Conservation (phyloP, 257 asterid species). For the Thymus quinquecostatus region DNA sequence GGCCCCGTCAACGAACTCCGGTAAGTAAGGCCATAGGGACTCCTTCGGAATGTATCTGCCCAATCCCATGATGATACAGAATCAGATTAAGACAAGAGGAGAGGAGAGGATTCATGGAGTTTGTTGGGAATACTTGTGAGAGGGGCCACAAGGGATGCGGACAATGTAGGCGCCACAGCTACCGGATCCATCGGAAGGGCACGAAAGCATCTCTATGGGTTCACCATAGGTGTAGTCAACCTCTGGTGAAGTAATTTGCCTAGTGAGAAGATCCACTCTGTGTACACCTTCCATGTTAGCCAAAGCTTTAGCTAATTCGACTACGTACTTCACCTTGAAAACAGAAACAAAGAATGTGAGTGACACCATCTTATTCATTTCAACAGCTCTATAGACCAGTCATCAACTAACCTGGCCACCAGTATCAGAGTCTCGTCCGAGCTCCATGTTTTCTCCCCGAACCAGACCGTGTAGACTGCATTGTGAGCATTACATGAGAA, state of each 20-base stretch:
- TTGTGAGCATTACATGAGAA: constrained; percentile 21
- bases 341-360: not conserved
- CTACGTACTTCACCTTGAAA: constrained; percentile 60
- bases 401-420: constrained; percentile 61
- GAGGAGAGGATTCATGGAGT: too few relatives aligned
- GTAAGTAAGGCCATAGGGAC: constrained; percentile 63
- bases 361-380: not conserved
- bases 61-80: too few relatives aligned
- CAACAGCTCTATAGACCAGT: not conserved
- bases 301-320: constrained; percentile 70
- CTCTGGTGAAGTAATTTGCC: constrained; percentile 62
- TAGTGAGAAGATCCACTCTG: constrained; percentile 70
- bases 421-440: constrained; percentile 76
- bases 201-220: constrained; percentile 73
- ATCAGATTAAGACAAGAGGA: too few relatives aligned
- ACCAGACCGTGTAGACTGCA: constrained; percentile 76
- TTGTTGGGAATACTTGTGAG: constrained; percentile 40
- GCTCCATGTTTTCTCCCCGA: constrained; percentile 83
- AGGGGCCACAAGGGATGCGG: constrained; percentile 69
- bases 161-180: constrained; percentile 68
- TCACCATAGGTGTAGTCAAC: constrained; percentile 64
- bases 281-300: constrained; percentile 59
- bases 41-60: constrained; percentile 44
- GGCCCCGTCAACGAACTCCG: constrained; percentile 68
- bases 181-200: constrained; percentile 58